Evolutionary conservation across 176 grass and related monocot species (phyloP).

Genomic region (Oryza brachyantha): DNA sequence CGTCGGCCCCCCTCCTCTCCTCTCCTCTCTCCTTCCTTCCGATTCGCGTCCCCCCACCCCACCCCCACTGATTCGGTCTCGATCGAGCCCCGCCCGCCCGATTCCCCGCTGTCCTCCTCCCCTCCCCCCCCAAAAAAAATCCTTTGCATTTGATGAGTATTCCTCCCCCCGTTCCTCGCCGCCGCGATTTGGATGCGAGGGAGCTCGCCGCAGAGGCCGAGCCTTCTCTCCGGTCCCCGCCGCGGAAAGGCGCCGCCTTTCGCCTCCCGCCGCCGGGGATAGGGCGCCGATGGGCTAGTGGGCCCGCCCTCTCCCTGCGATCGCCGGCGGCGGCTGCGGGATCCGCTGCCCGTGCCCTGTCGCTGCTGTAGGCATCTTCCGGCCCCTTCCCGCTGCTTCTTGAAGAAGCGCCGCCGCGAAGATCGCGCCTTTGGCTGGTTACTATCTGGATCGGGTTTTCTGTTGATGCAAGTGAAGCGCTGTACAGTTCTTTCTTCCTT

Average conservation of each 20-base stretch:
- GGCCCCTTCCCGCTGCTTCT: background rate
- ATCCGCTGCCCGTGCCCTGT: background rate
- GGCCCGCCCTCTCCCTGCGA: background rate
- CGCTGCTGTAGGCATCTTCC: background rate
- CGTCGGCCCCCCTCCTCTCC: background rate
- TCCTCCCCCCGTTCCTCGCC: conserved; percentile 21
- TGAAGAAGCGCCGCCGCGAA: no score
- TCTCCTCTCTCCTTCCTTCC: no score
- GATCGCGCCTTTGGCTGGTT: background rate
- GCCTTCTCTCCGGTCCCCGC: conserved; percentile 17
- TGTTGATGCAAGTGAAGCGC: background rate
- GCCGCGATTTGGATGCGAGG: conserved; percentile 41
- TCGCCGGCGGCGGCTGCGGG: conserved; percentile 9
- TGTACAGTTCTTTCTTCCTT: conserved; percentile 6
- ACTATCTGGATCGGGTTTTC: background rate
- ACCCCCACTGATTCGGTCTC: background rate
- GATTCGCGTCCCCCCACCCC: no score
- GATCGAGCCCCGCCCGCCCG: background rate
- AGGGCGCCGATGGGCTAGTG: conserved; percentile 39
- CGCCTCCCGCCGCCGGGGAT: conserved; percentile 13
- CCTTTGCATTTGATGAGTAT: conserved; percentile 48
- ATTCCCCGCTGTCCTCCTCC: background rate
- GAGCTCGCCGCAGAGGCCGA: conserved; percentile 25
- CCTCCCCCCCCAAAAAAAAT: no score
- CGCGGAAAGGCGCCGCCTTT: background rate